Conservation (phyloP, 768 basidiomycete genomes). For the Agrocybe pediades region DNA sequence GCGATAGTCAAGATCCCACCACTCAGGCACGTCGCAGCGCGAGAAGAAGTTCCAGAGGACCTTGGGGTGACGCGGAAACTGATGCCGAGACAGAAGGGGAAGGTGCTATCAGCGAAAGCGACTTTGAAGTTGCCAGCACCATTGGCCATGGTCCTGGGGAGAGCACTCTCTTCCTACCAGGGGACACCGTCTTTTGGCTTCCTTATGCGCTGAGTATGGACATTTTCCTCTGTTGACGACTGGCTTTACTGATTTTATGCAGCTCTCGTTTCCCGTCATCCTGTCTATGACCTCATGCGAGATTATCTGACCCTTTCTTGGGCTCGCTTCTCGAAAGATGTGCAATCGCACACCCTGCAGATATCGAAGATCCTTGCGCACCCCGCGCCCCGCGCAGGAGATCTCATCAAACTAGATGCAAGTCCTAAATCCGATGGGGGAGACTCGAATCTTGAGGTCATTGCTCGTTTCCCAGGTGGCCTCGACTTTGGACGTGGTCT, state of each 20-base stretch:
- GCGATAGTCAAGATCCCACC: slow-evolving; percentile 53
- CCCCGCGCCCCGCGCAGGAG: slow-evolving; percentile 85
- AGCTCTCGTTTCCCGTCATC: slow-evolving; percentile 90
- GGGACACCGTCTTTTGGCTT: slow-evolving; percentile 92
- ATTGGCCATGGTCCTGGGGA: slow-evolving; percentile 83
- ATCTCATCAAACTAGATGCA: slow-evolving; percentile 84
- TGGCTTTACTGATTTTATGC: slow-evolving; percentile 11
- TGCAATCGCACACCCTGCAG: slow-evolving; percentile 88
- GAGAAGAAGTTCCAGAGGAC: slow-evolving; percentile 62
- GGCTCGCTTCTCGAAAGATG: slow-evolving; percentile 93
- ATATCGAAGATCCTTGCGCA: slow-evolving; percentile 87
- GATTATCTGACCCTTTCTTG: slow-evolving; percentile 96
- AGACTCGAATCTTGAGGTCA: slow-evolving; percentile 70
- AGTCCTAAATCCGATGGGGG: slow-evolving; percentile 61
- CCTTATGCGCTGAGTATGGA: slow-evolving; percentile 87
- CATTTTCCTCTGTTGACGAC: slow-evolving; percentile 5
- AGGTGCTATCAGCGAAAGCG: slow-evolving; percentile 82
- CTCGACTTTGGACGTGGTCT: slow-evolving; percentile 90
- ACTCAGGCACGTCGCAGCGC: slow-evolving; percentile 58
- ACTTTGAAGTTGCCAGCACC: slow-evolving; percentile 81
- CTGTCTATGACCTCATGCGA: slow-evolving; percentile 93
- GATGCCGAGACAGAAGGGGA: slow-evolving; percentile 78
- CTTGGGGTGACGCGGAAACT: slow-evolving; percentile 75
- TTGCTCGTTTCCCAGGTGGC: slow-evolving; percentile 90
- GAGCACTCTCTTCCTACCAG: slow-evolving; percentile 86